These are phyloP conservation scores for Tuber aestivum DNA, from an alignment of 495 filamentous ascomycete genomes.

Conservation along the genomic window DNA sequence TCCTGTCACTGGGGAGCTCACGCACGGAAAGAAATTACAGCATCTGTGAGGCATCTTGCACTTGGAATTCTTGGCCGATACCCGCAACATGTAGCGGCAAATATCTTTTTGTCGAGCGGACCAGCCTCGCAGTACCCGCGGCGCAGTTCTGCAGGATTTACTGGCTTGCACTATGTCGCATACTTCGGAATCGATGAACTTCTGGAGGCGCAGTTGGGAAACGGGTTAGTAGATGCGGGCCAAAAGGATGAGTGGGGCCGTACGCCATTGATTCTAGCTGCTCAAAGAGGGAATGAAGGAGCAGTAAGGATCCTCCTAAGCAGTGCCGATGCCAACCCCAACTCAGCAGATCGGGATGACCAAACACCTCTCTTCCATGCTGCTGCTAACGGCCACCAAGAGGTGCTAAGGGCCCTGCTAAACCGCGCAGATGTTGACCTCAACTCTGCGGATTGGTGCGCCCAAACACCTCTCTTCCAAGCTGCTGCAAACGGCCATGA, in stretches of 20 bases:
- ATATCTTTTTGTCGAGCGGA: neutral
- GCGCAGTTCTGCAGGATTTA: neutral
- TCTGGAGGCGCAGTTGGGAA: neutral
- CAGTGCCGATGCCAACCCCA: neutral
- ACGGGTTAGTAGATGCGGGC: no score
- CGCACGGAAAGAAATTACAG: neutral
- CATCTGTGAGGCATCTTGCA: neutral
- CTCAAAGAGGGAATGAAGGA: neutral
- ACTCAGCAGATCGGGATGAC: neutral
- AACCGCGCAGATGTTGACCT: neutral
- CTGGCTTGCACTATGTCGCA: neutral
- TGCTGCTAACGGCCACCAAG: neutral
- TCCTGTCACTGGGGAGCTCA: neutral
- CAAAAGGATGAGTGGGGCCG: neutral
- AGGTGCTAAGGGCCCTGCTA: neutral
- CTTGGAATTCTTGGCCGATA: neutral
- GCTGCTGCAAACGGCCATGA: neutral
- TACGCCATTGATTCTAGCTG: neutral
- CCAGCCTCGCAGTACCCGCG: fast-evolving
- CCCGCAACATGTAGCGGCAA: neutral
- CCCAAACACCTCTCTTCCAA: neutral
- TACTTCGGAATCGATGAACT: neutral
- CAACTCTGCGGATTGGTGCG: neutral
- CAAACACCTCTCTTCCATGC: neutral
- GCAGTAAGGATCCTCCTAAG: neutral